These are phyloP conservation scores for Candida pseudofarinosa DNA, from an alignment of 805 yeast species.

Conservation along the genomic window DNA sequence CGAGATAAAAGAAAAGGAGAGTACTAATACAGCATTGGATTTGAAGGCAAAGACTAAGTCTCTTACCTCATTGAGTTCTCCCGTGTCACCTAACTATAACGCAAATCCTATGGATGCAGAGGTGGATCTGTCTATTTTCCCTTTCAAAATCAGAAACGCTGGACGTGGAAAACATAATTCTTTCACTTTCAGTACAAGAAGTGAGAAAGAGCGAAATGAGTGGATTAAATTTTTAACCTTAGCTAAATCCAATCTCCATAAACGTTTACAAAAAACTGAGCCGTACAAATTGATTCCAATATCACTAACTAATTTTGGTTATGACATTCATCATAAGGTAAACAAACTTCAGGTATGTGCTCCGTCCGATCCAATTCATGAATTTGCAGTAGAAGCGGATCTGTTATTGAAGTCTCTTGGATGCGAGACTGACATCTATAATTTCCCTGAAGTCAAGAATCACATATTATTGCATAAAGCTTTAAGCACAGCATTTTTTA, in stretches of 20 bases:
- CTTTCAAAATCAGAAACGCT: slow-evolving; percentile 55
- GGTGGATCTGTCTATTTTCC: slow-evolving; percentile 30
- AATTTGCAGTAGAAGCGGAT: slow-evolving; percentile 18
- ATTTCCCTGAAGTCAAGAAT: slow-evolving; percentile 13
- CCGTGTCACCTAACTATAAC: slow-evolving; percentile 3
- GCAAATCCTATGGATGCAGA: slow-evolving; percentile 13
- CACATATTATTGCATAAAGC: slow-evolving; percentile 33
- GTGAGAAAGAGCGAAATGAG: slow-evolving; percentile 46
- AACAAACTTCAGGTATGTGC: slow-evolving; percentile 51
- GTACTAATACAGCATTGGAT: slow-evolving; percentile 15
- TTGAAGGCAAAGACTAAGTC: slow-evolving; percentile 13
- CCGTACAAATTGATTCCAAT: slow-evolving; percentile 53
- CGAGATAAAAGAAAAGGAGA: slow-evolving; percentile 39
- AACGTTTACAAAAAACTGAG: slow-evolving; percentile 35
- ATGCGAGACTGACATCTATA: slow-evolving; percentile 22
- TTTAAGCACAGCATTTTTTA: slow-evolving; percentile 44
- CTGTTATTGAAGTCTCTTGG: slow-evolving; percentile 18
- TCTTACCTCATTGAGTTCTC: slow-evolving; percentile 13
- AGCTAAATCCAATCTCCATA: slow-evolving; percentile 39
- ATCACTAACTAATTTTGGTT: slow-evolving; percentile 59
- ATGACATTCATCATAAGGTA: slow-evolving; percentile 51
- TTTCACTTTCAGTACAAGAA: slow-evolving; percentile 46
- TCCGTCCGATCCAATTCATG: slow-evolving; percentile 48
- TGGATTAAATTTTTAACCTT: slow-evolving; percentile 55
- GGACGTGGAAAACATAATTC: slow-evolving; percentile 52